Base-by-base conservation (phyloP, 2,329 filamentous ascomycete genomes). In the Hypoxylon sp. region DNA sequence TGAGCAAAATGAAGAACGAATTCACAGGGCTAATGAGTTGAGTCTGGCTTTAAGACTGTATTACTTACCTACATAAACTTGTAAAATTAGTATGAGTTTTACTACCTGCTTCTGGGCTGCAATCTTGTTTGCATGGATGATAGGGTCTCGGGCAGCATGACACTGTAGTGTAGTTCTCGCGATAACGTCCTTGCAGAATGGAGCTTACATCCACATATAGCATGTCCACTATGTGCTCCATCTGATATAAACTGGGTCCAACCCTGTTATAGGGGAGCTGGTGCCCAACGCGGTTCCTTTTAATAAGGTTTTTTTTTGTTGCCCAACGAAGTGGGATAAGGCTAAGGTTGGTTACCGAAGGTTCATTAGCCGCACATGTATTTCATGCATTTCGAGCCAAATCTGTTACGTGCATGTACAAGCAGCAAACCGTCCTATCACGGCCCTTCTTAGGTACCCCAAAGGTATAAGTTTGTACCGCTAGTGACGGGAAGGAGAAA, bases 331-430 rank as follows among this genome's bases (percentile, higher is more conserved):
- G 34, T 34, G 53, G 56, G n/a, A 51, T 23, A 47, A 29, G 48
- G 32, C 37, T 53, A 54, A 52, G 46, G 21, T 45, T 50, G 32
- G 61, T 58, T 67, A 58, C 63, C 52, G 57, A 58, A 56, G 62
- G 52, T 52, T 56, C 45, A 65, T 63, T 68, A 65, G 62, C 54
- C 58, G 54, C 58, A 59, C 47, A 52, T 61, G 27, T 25, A 67
- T 68, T 68, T 61, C 59, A 41, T 65, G 62, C 65, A 63, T 57
- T 48, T 5, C 32, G 19, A 14, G 34, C 12, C 14, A 14, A 41
- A 51, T 43, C 27, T 46, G 58, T 63, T 65, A 68, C 54, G 50
- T 68, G 65, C 65, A 63, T 65, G 62, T 63, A 57, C 48, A 57
- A 61, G 4, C 11, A 27, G 14, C 23, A 21, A 50, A 27, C 45